These are phyloP conservation scores for Pyronema domesticum DNA, from an alignment of 495 filamentous ascomycete species.

Conservation along the genomic window DNA sequence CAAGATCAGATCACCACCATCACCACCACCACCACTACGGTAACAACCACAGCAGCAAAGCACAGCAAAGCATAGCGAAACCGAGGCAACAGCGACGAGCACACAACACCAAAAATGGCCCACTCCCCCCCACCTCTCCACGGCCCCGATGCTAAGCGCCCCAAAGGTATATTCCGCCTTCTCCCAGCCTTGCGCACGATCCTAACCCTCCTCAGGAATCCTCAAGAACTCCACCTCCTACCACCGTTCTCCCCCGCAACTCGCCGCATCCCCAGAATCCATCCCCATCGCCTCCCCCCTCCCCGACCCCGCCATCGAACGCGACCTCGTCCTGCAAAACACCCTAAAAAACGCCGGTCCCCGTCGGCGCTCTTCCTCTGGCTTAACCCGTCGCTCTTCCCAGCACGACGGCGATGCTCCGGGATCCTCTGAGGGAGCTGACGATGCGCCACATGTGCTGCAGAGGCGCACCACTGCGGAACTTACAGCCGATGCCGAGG, in stretches of 20 bases:
- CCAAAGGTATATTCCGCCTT: slow-evolving; percentile 45
- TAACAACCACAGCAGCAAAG: no score
- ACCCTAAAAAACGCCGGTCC: slow-evolving; percentile 86
- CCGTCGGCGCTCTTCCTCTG: slow-evolving; percentile 66
- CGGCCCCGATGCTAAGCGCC: slow-evolving; percentile 40
- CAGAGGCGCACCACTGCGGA: no score
- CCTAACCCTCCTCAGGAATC: slow-evolving; percentile 44
- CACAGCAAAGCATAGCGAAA: no score
- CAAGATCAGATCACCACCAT: no score
- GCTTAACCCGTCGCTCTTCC: slow-evolving; percentile 52
- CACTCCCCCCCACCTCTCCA: slow-evolving; percentile 23
- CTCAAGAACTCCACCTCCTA: slow-evolving; percentile 64
- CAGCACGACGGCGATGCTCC: slow-evolving; percentile 27
- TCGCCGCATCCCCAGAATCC: slow-evolving; percentile 27
- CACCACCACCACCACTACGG: no score
- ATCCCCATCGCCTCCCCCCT: slow-evolving; percentile 18
- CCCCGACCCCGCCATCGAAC: slow-evolving; percentile 24
- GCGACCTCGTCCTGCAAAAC: slow-evolving; percentile 74
- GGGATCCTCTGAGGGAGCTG: no score
- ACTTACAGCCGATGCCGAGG: no score
- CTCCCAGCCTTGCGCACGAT: neutral
- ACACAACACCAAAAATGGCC: slow-evolving; percentile 10
- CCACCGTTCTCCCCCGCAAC: slow-evolving; percentile 36
- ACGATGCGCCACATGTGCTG: no score
- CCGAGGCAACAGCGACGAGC: no score